These are phyloP conservation scores for Tanacetum coccineum DNA, from an alignment of 129 eudicot genomes.

Conservation along the genomic window DNA sequence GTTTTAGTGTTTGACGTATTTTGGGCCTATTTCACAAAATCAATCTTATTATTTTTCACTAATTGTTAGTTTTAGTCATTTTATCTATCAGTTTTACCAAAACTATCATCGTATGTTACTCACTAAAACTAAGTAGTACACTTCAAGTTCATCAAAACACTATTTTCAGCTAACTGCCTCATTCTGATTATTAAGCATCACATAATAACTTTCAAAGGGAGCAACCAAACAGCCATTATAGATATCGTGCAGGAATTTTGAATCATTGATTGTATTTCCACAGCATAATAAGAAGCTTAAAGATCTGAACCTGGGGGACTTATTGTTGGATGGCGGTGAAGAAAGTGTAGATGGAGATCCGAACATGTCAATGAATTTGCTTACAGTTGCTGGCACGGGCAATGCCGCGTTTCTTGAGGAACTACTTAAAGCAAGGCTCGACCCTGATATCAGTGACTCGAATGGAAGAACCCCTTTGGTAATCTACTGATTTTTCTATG, in stretches of 20 bases:
- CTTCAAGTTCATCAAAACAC: no score
- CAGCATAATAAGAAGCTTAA: slow-evolving; percentile 82
- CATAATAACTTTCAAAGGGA: background rate
- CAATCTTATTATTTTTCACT: background rate
- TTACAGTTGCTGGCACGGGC: slow-evolving; percentile 76
- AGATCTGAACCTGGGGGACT: slow-evolving; percentile 59
- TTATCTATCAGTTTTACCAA: background rate
- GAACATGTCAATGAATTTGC: slow-evolving; percentile 70
- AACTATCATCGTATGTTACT: no score
- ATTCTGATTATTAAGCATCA: background rate
- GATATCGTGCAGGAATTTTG: slow-evolving; percentile 6
- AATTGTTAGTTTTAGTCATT: background rate
- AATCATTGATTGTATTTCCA: slow-evolving; percentile 13
- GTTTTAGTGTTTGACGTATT: no score
- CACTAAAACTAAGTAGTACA: no score
- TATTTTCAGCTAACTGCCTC: background rate
- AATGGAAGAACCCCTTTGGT: slow-evolving; percentile 93
- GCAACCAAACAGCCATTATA: background rate
- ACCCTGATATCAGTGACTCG: slow-evolving; percentile 77
- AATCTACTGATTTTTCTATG: slow-evolving; percentile 19
- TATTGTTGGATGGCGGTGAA: slow-evolving; percentile 55
- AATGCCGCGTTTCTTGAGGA: slow-evolving; percentile 88
- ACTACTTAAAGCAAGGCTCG: slow-evolving; percentile 79
- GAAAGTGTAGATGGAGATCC: slow-evolving; percentile 62
- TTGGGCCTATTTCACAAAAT: background rate